phyloP scores from a whole-genome alignment of 306 rosid genomes.

The Cicer pinnatifidum region DNA sequence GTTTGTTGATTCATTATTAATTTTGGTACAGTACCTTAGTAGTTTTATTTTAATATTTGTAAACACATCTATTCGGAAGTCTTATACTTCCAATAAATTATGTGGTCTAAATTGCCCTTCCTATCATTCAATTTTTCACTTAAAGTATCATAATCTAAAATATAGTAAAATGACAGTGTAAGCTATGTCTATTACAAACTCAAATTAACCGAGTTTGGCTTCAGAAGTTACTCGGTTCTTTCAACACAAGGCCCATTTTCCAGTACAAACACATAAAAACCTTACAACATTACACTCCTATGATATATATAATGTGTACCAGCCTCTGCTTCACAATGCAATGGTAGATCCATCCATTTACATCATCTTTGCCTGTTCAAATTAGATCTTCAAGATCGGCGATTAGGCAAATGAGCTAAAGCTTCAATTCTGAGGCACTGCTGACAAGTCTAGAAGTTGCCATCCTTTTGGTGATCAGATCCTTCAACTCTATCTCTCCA shows the following conservation, averaged over 20 bases:
- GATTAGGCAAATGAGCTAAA: slow-evolving; percentile 38
- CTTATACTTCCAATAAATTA: background rate
- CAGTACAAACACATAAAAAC: slow-evolving; percentile 31
- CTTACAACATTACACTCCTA: slow-evolving; percentile 33
- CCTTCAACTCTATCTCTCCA: slow-evolving; percentile 70
- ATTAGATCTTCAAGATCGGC: slow-evolving; percentile 17
- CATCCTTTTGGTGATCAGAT: slow-evolving; percentile 54
- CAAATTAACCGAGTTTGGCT: slow-evolving; percentile 6
- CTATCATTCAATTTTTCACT: background rate
- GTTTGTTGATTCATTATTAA: background rate
- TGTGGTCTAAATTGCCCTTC: background rate
- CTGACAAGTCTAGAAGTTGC: slow-evolving; percentile 49
- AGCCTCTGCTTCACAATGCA: slow-evolving; percentile 42
- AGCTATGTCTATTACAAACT: slow-evolving; percentile 4
- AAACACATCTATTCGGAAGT: background rate
- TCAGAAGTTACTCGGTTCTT: slow-evolving; percentile 30
- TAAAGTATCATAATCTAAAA: background rate
- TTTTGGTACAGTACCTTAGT: background rate
- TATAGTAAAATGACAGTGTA: background rate
- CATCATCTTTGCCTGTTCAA: slow-evolving; percentile 36
- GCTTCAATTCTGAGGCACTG: slow-evolving; percentile 45
- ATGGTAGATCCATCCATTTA: slow-evolving; percentile 32
- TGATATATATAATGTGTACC: background rate
- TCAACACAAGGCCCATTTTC: slow-evolving; percentile 28
- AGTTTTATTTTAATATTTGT: background rate